A percentile compares a stretch with the other conserved stretches of the same genome.
Conservation (phyloP, 2,329 filamentous ascomycete genomes). For the Fusarium nygamai region DNA sequence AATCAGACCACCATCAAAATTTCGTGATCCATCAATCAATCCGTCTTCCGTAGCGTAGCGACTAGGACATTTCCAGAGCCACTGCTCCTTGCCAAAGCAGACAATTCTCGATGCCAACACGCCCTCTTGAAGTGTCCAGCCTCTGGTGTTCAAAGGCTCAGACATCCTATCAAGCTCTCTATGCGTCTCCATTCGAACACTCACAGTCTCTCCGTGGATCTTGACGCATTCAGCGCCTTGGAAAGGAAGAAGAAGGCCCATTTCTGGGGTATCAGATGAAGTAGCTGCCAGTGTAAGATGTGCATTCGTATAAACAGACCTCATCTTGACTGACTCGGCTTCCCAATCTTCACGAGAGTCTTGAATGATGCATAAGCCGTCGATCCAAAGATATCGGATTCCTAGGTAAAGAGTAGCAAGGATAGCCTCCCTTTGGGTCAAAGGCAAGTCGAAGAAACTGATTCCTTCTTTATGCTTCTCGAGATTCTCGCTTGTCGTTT, state of each 20-base stretch:
- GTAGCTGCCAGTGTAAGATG: not conserved
- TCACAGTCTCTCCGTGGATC: not conserved
- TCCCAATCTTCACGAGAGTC: conserved; percentile 17
- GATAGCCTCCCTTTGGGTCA: not conserved
- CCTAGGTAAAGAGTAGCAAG: not conserved
- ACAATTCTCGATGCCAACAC: not conserved
- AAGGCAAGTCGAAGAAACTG: not conserved
- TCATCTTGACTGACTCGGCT: not conserved
- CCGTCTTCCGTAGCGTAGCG: conserved; percentile 3
- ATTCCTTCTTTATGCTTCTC: not conserved
- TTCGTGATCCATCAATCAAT: not conserved
- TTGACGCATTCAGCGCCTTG: not conserved
- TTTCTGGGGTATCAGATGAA: not conserved
- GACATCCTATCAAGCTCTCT: not conserved
- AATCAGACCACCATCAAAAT: not conserved
- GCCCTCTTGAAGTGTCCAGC: conserved; percentile 7
- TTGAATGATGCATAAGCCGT: conserved; percentile 8
- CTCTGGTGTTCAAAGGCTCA: not conserved
- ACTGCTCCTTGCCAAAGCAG: not conserved
- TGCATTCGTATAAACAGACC: not conserved
- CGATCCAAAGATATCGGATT: conserved; percentile 4
- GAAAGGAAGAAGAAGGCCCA: not conserved
- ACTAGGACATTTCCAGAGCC: conserved; percentile 12
- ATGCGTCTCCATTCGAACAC: not conserved
- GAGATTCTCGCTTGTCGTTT: not conserved